These are phyloP conservation scores for Fusarium anguioides DNA, from an alignment of 2,329 filamentous ascomycete species.

Conservation along the genomic window DNA sequence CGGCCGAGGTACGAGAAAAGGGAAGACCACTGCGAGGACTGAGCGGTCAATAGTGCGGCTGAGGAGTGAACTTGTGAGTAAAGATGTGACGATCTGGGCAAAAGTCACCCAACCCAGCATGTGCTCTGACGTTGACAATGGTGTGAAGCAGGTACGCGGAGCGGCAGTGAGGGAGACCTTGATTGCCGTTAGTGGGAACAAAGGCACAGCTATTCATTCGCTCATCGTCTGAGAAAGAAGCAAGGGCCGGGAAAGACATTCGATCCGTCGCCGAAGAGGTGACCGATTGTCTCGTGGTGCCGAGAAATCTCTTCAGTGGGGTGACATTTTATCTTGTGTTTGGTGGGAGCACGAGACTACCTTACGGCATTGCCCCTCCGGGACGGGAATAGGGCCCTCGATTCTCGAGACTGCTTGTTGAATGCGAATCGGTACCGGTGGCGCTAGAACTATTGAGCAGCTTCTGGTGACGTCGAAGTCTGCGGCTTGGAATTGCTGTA, in stretches of 20 bases:
- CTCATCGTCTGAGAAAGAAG: slow-evolving; percentile 29
- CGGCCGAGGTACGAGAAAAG: slow-evolving; percentile 25
- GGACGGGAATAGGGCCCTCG: slow-evolving; percentile 30
- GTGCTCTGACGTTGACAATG: slow-evolving; percentile 36
- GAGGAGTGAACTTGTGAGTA: slow-evolving; percentile 34
- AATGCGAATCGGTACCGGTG: slow-evolving; percentile 41
- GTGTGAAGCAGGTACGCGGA: slow-evolving; percentile 27
- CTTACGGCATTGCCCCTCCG: slow-evolving; percentile 35
- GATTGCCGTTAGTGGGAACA: slow-evolving; percentile 22
- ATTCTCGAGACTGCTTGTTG: slow-evolving; percentile 27
- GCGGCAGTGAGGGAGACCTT: slow-evolving; percentile 24
- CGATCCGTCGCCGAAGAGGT: slow-evolving; percentile 44
- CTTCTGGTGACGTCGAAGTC: slow-evolving; percentile 42
- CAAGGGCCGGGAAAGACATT: slow-evolving; percentile 38
- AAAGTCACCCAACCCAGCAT: slow-evolving; percentile 44
- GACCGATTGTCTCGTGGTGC: slow-evolving; percentile 46
- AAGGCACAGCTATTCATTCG: slow-evolving; percentile 31
- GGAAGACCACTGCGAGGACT: slow-evolving; percentile 6
- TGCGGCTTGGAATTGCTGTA: slow-evolving; percentile 39
- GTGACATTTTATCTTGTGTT: slow-evolving; percentile 41
- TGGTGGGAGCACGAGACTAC: slow-evolving; percentile 42
- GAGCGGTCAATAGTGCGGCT: slow-evolving; percentile 25
- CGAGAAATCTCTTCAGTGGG: slow-evolving; percentile 47
- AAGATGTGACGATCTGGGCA: slow-evolving; percentile 34
- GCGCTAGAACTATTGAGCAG: slow-evolving; percentile 41